Conservation (phyloP, 768 basidiomycete genomes). For the Termitomyces sp. region DNA sequence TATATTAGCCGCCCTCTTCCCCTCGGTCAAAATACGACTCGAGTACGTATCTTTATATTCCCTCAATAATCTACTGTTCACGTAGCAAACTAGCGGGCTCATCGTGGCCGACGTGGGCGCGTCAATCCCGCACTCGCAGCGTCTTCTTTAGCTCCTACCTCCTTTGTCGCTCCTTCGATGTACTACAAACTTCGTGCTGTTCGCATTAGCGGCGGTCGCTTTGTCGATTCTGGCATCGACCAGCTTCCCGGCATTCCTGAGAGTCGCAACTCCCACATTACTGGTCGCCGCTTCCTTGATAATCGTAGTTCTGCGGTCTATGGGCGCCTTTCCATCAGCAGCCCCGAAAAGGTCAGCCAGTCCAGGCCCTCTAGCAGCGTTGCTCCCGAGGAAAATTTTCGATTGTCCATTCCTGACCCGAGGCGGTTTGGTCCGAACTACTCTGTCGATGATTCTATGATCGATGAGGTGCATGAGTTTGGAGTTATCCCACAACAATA, state of each 20-base stretch:
- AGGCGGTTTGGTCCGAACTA: constrained; percentile 56
- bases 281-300: constrained; percentile 73
- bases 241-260: constrained; percentile 49
- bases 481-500: constrained; percentile 26
- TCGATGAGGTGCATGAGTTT: constrained; percentile 36
- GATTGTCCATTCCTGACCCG: constrained; percentile 51
- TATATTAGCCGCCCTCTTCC: constrained; percentile 71
- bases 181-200: constrained; percentile 74
- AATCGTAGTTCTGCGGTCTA: constrained; percentile 56
- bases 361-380: constrained; percentile 33
- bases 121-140: constrained; percentile 65
- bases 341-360: constrained; percentile 52
- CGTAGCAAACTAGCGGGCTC: constrained; percentile 8
- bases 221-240: constrained; percentile 41
- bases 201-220: constrained; percentile 55
- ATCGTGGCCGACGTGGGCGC: constrained; percentile 42
- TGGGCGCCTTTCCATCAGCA: constrained; percentile 60
- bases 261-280: constrained; percentile 57
- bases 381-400: constrained; percentile 28
- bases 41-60: constrained; percentile 20
- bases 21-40: constrained; percentile 35
- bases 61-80: neutral
- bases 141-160: constrained; percentile 70
- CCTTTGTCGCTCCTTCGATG: constrained; percentile 75
- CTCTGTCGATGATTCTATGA: constrained; percentile 27